Evolutionary conservation across 1,139 yeast species (phyloP).

Genomic region (Lodderomyces jiufengensis): DNA sequence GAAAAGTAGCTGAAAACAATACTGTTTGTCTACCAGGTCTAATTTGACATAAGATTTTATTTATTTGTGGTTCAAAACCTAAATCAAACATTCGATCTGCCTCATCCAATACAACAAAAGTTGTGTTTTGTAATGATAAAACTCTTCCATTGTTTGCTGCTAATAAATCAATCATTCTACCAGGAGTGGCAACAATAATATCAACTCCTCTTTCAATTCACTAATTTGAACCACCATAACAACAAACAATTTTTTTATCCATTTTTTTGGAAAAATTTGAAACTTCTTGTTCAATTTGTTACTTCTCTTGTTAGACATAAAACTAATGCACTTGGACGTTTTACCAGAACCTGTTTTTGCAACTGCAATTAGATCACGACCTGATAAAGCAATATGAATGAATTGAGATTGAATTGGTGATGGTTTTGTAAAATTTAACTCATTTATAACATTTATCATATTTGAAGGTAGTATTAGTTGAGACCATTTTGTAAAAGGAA

Average conservation of each 20-base stretch:
- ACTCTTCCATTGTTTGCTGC: constrained; percentile 83
- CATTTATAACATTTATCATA: constrained; percentile 49
- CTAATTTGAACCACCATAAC: constrained; percentile 94
- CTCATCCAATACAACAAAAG: constrained; percentile 87
- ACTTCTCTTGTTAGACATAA: constrained; percentile 97
- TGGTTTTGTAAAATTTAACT: constrained; percentile 56
- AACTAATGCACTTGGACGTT: no score
- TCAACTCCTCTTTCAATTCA: constrained; percentile 77
- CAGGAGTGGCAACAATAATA: constrained; percentile 93
- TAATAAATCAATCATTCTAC: constrained; percentile 83
- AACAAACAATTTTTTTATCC: constrained; percentile 55
- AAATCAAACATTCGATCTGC: constrained; percentile 96
- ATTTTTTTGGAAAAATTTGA: constrained; percentile 48
- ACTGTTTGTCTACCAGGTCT: no score
- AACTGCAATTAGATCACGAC: constrained; percentile 82
- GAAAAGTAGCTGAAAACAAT: no score
- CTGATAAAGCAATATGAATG: constrained; percentile 84
- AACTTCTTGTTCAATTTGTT: constrained; percentile 72
- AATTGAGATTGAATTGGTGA: constrained; percentile 92
- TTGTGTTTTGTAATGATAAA: constrained; percentile 62
- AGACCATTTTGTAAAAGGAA: no score
- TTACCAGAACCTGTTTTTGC: no score
- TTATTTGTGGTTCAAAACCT: no score
- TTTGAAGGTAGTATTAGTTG: no score
- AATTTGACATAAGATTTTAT: no score